Evolutionary conservation across 257 asterid genomes (phyloP), one percentile per base, ranked within the genome.

Genomic region (Solanum arcanum): DNA sequence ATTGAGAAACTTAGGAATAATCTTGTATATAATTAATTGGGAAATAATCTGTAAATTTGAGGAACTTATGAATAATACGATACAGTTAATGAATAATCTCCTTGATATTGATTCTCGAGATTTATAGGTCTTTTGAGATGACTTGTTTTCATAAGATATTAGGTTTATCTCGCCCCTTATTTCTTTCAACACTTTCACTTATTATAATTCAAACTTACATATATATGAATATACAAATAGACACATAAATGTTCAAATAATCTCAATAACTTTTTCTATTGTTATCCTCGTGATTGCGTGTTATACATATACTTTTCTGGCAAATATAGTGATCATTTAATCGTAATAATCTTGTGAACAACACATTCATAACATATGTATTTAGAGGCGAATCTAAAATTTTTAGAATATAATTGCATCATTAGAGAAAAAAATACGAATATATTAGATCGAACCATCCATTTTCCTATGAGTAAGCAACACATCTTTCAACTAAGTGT

Each of bases 351-450:
- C 2, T 27, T 12, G 11, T 66, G 0, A 31, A 29, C 12, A 25
- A 29, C 23, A 68, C 21, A 27, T 8, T 3, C 39, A 6, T 7
- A 69, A 7, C 4, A 64, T 11, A n/a, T 11, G 8, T 11, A 5
- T 23, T 23, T 0, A 11, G 1, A n/a, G 0, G 3, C 4, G 5
- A 64, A n/a, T 64, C 9, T 12, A 64, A 0, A 64, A 5, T 64
- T n/a, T 64, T 3, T n/a, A n/a, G 7, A 64, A 62, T 62, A 62
- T 62, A 1, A 62, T 5, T 62, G 9, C 2, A 62, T 5, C 1
- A 62, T 23, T 23, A 23, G 27, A 62, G 1, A 62, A 23, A 5
- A 1, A 20, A 59, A 60, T 27, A 60, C 6, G 1, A 21, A 23
- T 3, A 21, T 23, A 60, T 60, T 21, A 60, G 68, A 6, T 60